phyloP scores from a whole-genome alignment of 2,329 filamentous ascomycete genomes.

The Sporothrix brasiliensis region DNA sequence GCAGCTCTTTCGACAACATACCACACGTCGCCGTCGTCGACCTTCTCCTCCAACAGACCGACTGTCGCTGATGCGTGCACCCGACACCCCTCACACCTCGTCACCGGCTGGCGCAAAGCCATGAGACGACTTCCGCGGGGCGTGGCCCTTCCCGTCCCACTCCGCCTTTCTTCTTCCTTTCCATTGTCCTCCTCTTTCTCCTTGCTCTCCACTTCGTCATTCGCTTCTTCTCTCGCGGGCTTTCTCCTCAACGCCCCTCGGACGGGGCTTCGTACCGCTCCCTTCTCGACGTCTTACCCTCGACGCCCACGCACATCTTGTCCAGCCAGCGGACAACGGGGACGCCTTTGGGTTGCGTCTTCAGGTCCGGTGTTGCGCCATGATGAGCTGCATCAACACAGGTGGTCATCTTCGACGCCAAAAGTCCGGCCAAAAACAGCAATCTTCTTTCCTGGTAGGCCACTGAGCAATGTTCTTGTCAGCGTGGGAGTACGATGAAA shows the following conservation, averaged over 20 bases:
- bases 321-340: neutral
- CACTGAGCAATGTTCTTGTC: too few relatives aligned
- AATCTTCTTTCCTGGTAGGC: conserved; percentile 62
- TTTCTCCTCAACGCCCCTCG: too few relatives aligned
- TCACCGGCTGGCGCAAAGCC: conserved; percentile 27
- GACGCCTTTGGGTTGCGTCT: neutral
- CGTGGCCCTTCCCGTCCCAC: neutral
- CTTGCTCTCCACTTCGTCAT: neutral
- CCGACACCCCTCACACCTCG: conserved; percentile 11
- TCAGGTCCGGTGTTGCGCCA: neutral
- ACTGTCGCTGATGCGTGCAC: conserved; percentile 12
- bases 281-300: neutral
- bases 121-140: conserved; percentile 32
- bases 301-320: neutral
- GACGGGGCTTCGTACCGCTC: neutral
- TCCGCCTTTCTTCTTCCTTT: neutral
- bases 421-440: conserved; percentile 51
- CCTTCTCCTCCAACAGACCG: neutral
- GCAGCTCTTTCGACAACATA: neutral
- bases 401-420: conserved; percentile 24
- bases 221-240: too few relatives aligned
- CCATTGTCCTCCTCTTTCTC: neutral
- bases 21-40: neutral
- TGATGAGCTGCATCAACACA: conserved; percentile 7
- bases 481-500: too few relatives aligned